phyloP scores from a whole-genome alignment of 2,329 filamentous ascomycete genomes.

The Xylariaceae sp. region DNA sequence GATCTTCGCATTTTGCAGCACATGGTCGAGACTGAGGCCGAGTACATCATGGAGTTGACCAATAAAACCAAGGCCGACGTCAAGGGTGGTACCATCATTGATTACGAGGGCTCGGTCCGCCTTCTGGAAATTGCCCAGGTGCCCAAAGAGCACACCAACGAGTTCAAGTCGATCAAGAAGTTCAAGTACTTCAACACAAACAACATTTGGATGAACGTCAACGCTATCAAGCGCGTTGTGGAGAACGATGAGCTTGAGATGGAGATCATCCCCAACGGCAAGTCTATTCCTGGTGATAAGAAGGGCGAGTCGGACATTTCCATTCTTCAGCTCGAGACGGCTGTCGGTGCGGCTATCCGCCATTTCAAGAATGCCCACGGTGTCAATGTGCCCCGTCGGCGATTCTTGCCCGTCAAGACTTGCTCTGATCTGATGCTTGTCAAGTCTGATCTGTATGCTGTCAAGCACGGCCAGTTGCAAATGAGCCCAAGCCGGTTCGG shows the following conservation, averaged over 20 bases:
- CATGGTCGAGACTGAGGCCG: constrained; percentile 95
- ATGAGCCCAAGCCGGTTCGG: constrained; percentile 97
- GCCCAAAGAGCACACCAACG: constrained; percentile 99
- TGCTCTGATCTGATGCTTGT: constrained; percentile 99
- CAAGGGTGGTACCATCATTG: constrained; percentile 99
- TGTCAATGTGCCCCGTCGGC: constrained; percentile 95
- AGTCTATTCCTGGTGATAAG: constrained; percentile 97
- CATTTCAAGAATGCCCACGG: constrained; percentile 99
- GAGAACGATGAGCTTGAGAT: constrained; percentile 98
- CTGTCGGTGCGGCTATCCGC: constrained; percentile 95
- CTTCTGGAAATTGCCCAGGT: constrained; percentile 98
- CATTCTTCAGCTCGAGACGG: constrained; percentile 97
- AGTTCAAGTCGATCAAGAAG: constrained; percentile 99
- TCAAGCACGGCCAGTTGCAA: constrained; percentile 96
- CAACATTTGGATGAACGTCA: constrained; percentile 99
- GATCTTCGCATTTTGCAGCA: constrained; percentile 98
- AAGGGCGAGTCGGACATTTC: constrained; percentile 98
- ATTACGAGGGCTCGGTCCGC: constrained; percentile 95
- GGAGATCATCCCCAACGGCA: constrained; percentile 99
- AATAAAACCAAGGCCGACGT: constrained; percentile 99
- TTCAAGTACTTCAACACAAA: constrained; percentile 99
- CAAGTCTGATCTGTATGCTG: constrained; percentile 98
- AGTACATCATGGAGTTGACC: constrained; percentile 99
- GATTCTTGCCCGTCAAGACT: constrained; percentile 99
- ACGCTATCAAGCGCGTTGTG: constrained; percentile 96